Evolutionary conservation across 345 rosid genomes (phyloP).

Genomic region (Anastatica hierochuntica): DNA sequence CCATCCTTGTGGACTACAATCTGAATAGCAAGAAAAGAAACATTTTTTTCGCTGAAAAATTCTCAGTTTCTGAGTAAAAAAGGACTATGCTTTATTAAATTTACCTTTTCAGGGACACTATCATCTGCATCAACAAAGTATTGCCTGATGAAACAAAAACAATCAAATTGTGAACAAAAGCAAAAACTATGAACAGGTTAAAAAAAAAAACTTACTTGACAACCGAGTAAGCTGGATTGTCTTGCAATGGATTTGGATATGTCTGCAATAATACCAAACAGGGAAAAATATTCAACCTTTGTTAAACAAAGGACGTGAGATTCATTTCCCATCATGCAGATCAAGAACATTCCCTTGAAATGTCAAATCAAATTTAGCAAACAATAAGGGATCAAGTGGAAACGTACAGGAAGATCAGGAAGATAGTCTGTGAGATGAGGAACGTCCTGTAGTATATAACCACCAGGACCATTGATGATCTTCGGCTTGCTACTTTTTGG

Average conservation of each 20-base stretch:
- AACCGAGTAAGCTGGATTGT: conserved; percentile 82
- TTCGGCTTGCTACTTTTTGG: conserved; percentile 31
- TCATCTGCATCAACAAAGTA: conserved; percentile 82
- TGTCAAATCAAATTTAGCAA: not conserved
- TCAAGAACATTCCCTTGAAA: not conserved
- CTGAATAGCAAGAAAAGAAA: conserved; percentile 21
- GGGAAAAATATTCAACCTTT: conserved; percentile 1
- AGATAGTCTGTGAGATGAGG: conserved; percentile 82
- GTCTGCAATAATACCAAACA: conserved; percentile 34
- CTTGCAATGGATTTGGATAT: conserved; percentile 71
- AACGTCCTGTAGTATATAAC: conserved; percentile 85
- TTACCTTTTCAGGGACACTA: conserved; percentile 68
- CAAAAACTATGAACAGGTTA: not conserved
- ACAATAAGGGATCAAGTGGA: not conserved
- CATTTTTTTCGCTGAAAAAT: not conserved
- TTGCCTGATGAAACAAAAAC: conserved; percentile 45
- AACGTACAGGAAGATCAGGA: conserved; percentile 59
- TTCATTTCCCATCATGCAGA: not conserved
- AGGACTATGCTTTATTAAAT: not conserved
- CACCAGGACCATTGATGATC: conserved; percentile 50
- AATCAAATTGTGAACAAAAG: not conserved
- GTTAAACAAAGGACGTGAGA: not conserved
- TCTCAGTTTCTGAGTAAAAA: not conserved
- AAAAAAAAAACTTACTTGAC: conserved; percentile 55
- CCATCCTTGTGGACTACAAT: conserved; percentile 62